These are phyloP conservation scores for Alternaria gansuensis DNA, from an alignment of 2,329 filamentous ascomycete species.

Conservation along the genomic window DNA sequence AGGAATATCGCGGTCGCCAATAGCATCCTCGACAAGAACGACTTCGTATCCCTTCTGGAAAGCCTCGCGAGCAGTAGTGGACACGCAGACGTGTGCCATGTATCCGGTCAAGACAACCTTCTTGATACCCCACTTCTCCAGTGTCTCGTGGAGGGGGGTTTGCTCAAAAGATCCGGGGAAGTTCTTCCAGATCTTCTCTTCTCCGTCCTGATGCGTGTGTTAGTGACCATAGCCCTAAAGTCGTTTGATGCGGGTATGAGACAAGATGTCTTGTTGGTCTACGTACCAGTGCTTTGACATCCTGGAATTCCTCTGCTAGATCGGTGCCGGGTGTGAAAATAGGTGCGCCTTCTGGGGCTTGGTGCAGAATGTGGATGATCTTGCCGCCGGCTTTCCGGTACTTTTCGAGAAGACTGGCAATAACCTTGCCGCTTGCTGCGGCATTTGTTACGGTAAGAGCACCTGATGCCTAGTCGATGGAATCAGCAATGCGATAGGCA, in stretches of 20 bases:
- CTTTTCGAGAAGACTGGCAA: slow-evolving; percentile 64
- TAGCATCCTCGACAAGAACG: slow-evolving; percentile 67
- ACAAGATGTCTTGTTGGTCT: neutral
- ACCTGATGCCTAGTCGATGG: slow-evolving; percentile 56
- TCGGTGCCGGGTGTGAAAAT: slow-evolving; percentile 71
- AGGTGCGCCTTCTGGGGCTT: slow-evolving; percentile 67
- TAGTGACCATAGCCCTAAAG: neutral
- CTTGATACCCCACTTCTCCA: slow-evolving; percentile 61
- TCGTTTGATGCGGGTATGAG: neutral
- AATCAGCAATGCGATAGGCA: neutral
- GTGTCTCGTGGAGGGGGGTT: slow-evolving; percentile 65
- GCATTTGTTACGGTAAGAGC: slow-evolving; percentile 66
- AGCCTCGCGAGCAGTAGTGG: slow-evolving; percentile 69
- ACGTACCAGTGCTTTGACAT: slow-evolving; percentile 60
- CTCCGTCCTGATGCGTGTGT: slow-evolving; percentile 51
- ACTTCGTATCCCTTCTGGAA: slow-evolving; percentile 71
- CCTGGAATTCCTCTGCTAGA: slow-evolving; percentile 68
- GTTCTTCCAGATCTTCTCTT: slow-evolving; percentile 66
- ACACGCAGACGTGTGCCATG: slow-evolving; percentile 72
- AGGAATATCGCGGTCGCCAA: slow-evolving; percentile 73
- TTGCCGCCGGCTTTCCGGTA: slow-evolving; percentile 66
- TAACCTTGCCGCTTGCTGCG: slow-evolving; percentile 63
- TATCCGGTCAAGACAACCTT: slow-evolving; percentile 71
- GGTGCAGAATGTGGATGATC: slow-evolving; percentile 70
- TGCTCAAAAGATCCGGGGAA: slow-evolving; percentile 68